These are phyloP conservation scores for Boletus coccyginus DNA, from an alignment of 768 basidiomycete species.

Conservation along the genomic window DNA sequence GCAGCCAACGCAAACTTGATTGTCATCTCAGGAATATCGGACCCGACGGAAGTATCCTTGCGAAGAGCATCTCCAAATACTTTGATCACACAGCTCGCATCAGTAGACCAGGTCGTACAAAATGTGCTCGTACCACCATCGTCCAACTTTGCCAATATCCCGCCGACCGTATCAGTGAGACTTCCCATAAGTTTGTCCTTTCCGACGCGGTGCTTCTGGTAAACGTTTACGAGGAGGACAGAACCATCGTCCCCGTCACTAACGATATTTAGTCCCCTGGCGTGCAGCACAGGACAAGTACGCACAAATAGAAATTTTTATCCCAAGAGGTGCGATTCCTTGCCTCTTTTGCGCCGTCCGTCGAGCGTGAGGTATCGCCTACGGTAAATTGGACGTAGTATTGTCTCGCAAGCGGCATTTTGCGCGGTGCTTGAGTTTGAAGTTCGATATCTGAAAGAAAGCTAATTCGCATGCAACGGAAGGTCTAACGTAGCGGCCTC, in stretches of 20 bases:
- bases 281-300: background rate
- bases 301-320: background rate
- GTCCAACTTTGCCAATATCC: too few relatives aligned
- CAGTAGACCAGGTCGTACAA: too few relatives aligned
- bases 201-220: background rate
- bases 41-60: too few relatives aligned
- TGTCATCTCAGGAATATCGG: too few relatives aligned
- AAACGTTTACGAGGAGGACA: background rate
- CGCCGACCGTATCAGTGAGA: background rate
- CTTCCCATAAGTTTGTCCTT: too few relatives aligned
- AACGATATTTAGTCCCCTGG: background rate
- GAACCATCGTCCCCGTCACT: background rate
- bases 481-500: too few relatives aligned
- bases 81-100: too few relatives aligned
- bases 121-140: too few relatives aligned
- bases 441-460: background rate
- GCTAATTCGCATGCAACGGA: too few relatives aligned
- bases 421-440: background rate
- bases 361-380: background rate
- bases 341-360: background rate
- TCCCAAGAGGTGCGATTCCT: background rate
- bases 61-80: too few relatives aligned
- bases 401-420: background rate
- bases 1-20: too few relatives aligned
- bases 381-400: background rate